A percentile compares a stretch with the other conserved stretches of the same genome.
phyloP scores from a whole-genome alignment of 352 stramenopile genomes.

The Thalassiosira mediterranea region DNA sequence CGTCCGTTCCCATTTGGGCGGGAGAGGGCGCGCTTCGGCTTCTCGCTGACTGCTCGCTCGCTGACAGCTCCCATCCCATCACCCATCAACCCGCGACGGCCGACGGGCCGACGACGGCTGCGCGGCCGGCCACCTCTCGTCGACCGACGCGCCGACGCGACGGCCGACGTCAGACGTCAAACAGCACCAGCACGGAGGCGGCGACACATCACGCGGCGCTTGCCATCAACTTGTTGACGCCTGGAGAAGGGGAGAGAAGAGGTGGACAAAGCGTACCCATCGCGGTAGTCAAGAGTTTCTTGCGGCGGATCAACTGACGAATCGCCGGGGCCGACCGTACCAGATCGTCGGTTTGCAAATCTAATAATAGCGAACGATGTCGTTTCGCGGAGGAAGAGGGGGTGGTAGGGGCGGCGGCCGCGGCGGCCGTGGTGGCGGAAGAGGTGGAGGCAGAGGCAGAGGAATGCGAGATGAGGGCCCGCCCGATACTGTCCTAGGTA shows the following conservation, averaged over 20 bases:
- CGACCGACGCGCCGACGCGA: too few species aligned
- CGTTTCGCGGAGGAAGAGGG: slow-evolving; percentile 23
- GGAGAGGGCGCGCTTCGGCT: too few species aligned
- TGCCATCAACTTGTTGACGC: slow-evolving; percentile 2
- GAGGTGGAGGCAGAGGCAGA: slow-evolving; percentile 29
- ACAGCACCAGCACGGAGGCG: not conserved
- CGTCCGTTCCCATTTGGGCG: too few species aligned
- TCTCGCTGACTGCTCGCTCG: too few species aligned
- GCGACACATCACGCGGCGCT: not conserved
- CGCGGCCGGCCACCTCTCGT: too few species aligned
- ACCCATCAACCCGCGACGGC: too few species aligned
- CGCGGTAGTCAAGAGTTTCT: not conserved
- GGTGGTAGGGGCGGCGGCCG: slow-evolving; percentile 35
- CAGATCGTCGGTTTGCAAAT: too few species aligned
- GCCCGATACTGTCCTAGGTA: slow-evolving; percentile 76
- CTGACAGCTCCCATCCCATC: too few species aligned
- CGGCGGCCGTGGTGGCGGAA: slow-evolving; percentile 19
- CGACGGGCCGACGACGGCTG: too few species aligned
- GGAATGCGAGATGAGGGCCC: slow-evolving; percentile 73
- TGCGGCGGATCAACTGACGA: too few species aligned
- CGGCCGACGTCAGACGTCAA: too few species aligned
- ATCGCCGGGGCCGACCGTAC: too few species aligned
- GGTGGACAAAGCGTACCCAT: not conserved
- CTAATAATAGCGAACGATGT: slow-evolving; percentile 2
- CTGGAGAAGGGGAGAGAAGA: not conserved